Percentiles rank a stretch among this genome's conserved stretches.
These are phyloP conservation scores for Aspergillus ochraceoroseus DNA, from an alignment of 2,329 filamentous ascomycete species.

Conservation along the genomic window DNA sequence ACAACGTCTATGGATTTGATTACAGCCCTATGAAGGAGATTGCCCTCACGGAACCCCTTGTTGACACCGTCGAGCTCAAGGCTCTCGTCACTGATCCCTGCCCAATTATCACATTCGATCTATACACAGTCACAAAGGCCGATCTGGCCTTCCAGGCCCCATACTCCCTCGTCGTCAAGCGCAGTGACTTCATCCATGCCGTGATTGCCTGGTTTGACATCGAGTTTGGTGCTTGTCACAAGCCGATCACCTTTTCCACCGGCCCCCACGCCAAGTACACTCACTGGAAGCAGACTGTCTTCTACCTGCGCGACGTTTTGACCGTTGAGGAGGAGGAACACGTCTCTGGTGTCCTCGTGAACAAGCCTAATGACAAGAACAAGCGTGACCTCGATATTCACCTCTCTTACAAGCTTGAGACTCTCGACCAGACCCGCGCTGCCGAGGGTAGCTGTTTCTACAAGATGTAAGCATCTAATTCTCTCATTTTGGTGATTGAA, in stretches of 20 bases:
- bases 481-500: constrained; percentile 1
- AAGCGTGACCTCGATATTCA: constrained; percentile 89
- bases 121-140: constrained; percentile 78
- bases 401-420: constrained; percentile 75
- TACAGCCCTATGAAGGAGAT: constrained; percentile 91
- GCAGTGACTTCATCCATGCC: constrained; percentile 93
- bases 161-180: constrained; percentile 70
- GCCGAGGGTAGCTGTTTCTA: constrained; percentile 70
- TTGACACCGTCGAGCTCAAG: constrained; percentile 97
- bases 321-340: constrained; percentile 85
- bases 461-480: constrained; percentile 53
- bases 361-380: constrained; percentile 91
- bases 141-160: constrained; percentile 80
- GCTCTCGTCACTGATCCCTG: constrained; percentile 91
- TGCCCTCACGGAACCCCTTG: constrained; percentile 89
- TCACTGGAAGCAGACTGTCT: constrained; percentile 99
- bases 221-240: constrained; percentile 96
- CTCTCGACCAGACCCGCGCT: constrained; percentile 64
- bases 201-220: constrained; percentile 99
- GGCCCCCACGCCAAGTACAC: constrained; percentile 98
- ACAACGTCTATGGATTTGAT: constrained; percentile 97
- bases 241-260: constrained; percentile 93
- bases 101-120: constrained; percentile 78
- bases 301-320: constrained; percentile 90
- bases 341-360: constrained; percentile 67